These are phyloP conservation scores for Microstroma glucosiphilum DNA, from an alignment of 1,284 basidiomycete species.

Conservation along the genomic window DNA sequence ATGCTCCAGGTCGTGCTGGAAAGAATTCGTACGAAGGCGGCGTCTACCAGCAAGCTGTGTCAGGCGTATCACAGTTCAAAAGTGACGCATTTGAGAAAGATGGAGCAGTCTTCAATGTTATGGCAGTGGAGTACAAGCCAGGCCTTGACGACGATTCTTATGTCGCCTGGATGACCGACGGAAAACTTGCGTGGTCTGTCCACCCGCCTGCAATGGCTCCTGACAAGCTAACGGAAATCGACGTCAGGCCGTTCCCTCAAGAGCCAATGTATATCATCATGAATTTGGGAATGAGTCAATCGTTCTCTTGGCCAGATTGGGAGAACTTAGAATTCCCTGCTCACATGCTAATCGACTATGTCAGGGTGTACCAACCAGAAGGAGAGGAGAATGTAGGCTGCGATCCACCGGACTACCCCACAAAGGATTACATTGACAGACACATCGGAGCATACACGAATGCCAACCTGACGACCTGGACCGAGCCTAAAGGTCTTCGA, in stretches of 20 bases:
- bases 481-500: background rate
- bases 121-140: conserved; percentile 60
- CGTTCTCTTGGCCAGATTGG: conserved; percentile 23
- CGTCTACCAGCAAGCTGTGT: conserved; percentile 46
- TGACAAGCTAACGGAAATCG: too few relatives aligned
- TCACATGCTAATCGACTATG: background rate
- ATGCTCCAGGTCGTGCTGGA: too few relatives aligned
- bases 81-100: conserved; percentile 33
- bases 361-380: conserved; percentile 35
- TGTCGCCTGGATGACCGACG: background rate
- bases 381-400: conserved; percentile 48
- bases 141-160: conserved; percentile 7
- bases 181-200: background rate
- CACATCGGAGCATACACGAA: conserved; percentile 45
- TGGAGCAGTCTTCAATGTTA: conserved; percentile 40
- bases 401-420: conserved; percentile 45
- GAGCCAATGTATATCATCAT: conserved; percentile 40
- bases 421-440: conserved; percentile 40
- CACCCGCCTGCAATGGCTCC: background rate
- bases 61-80: conserved; percentile 36
- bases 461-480: conserved; percentile 42
- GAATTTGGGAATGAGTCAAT: conserved; percentile 34
- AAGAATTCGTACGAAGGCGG: conserved; percentile 40
- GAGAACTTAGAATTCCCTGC: background rate
- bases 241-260: conserved; percentile 59